Conservation (phyloP, 2,329 filamentous ascomycete genomes). For the Penicillium frequentans region DNA sequence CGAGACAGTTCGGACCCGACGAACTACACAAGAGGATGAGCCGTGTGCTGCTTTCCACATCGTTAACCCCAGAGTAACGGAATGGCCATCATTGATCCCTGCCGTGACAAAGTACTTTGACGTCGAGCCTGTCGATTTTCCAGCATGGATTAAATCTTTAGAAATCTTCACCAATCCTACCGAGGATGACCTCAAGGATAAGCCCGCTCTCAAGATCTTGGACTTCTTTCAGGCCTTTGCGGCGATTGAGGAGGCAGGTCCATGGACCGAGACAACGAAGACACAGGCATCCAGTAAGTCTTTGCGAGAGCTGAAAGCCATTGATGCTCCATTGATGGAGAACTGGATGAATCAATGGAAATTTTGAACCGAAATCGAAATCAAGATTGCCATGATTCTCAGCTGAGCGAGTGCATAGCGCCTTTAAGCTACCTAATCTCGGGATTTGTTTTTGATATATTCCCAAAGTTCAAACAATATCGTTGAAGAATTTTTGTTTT, state of each 20-base stretch:
- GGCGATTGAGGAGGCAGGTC: conserved; percentile 1
- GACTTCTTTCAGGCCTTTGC: conserved; percentile 14
- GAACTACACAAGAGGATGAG: conserved; percentile 11
- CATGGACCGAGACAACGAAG: conserved; percentile 10
- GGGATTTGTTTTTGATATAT: neutral
- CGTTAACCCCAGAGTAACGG: conserved; percentile 8
- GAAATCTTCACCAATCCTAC: conserved; percentile 9
- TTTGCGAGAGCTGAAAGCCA: conserved; percentile 5
- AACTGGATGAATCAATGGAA: conserved; percentile 17
- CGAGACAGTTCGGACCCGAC: conserved; percentile 11
- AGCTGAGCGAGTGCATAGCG: neutral
- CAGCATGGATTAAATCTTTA: conserved; percentile 12
- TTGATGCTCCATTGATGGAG: conserved; percentile 11
- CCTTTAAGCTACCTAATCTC: neutral
- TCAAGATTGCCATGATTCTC: too few relatives aligned
- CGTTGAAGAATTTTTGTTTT: too few relatives aligned
- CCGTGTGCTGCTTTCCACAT: conserved; percentile 10
- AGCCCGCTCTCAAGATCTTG: conserved; percentile 18
- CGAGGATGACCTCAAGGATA: conserved; percentile 10
- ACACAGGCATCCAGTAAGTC: conserved; percentile 13
- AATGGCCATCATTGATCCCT: conserved; percentile 11
- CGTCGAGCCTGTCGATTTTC: conserved; percentile 6
- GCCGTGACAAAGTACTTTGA: conserved; percentile 8
- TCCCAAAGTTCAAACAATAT: too few relatives aligned
- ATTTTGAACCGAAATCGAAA: neutral